phyloP scores from a whole-genome alignment of 148 eudicot genomes.

The Simmondsia chinensis region DNA sequence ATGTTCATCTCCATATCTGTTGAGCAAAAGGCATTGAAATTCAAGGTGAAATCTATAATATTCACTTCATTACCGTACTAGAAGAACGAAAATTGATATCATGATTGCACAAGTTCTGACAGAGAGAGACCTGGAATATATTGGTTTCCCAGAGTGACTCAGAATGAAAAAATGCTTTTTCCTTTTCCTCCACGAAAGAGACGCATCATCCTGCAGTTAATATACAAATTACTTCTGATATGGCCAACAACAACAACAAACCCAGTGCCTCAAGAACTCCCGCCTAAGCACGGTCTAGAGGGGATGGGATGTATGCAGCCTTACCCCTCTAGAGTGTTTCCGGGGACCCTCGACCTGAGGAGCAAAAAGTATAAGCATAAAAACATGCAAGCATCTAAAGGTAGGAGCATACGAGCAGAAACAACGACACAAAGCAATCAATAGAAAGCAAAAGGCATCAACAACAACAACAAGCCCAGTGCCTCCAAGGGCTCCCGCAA shows the following conservation, averaged over 20 bases:
- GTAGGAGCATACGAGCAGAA: too few relatives aligned
- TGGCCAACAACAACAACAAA: constrained; percentile 6
- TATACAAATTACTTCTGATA: constrained; percentile 9
- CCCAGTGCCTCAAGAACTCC: too few relatives aligned
- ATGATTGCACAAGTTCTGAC: not conserved
- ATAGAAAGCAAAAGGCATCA: too few relatives aligned
- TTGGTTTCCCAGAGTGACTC: constrained; percentile 94
- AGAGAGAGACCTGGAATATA: constrained; percentile 73
- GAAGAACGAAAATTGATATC: not conserved
- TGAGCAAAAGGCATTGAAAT: constrained; percentile 1
- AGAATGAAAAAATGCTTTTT: constrained; percentile 81
- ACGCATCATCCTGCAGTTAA: constrained; percentile 79
- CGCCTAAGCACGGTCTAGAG: too few relatives aligned
- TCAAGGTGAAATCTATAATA: not conserved
- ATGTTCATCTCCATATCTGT: constrained; percentile 92
- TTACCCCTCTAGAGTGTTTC: too few relatives aligned
- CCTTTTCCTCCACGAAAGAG: constrained; percentile 90
- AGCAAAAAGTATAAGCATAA: too few relatives aligned
- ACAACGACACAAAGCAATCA: too few relatives aligned
- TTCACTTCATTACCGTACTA: not conserved
- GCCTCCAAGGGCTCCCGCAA: too few relatives aligned
- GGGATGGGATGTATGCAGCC: too few relatives aligned
- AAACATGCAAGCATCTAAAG: too few relatives aligned
- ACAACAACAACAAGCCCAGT: too few relatives aligned
- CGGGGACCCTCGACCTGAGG: too few relatives aligned